Base-by-base conservation (phyloP, 2,329 filamentous ascomycete species). In the Pseudopyricularia cyperi region DNA sequence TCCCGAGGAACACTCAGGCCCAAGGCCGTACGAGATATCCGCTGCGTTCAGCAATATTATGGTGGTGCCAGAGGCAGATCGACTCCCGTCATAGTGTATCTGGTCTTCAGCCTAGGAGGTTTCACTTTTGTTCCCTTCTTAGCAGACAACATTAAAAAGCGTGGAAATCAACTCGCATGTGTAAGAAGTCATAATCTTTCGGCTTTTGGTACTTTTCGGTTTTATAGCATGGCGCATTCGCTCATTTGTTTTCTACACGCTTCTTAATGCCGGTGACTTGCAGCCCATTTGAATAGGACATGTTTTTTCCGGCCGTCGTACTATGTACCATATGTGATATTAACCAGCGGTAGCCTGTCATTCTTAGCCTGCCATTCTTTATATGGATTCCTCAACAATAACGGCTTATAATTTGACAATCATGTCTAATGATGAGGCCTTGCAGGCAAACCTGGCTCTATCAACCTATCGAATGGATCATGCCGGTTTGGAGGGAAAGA, bases 21-120 rank as follows among this genome's bases (percentile, higher is more conserved):
- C 71, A 7, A 71, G 72, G 7, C 67, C 66, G 51, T 64, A 68
- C 19, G 74, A 80, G 48, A 80, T 80, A 52, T 72, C 73, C 15
- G 73, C 80, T 53, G 66, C 71, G 28, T 80, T 81, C 62, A 69
- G 72, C 55, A 79, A 74, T 59, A 67, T 80, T 50, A 74, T 80
- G 73, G 77, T 80, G 14, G 15, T 49, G 30, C 32, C 47, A 6
- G 47, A 49, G 7, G n/a, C 32, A 19, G 47, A 49, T 12, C 30
- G 47, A 19, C 19, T 44, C 8, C 39, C 39, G 22, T 22, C 39
- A 44, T 44, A 44, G 39, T 11, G 7, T 44, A 24, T 12, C 24
- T 14, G 11, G 39, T 11, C n/a, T 11, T 6, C 24, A 24, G 9
- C 4, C 11, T 14, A 15, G 22, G 19, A 24, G 22, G 22, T 44